Base-by-base conservation (phyloP, 2,329 filamentous ascomycete genomes). In the Colletotrichum tamarilloi region DNA sequence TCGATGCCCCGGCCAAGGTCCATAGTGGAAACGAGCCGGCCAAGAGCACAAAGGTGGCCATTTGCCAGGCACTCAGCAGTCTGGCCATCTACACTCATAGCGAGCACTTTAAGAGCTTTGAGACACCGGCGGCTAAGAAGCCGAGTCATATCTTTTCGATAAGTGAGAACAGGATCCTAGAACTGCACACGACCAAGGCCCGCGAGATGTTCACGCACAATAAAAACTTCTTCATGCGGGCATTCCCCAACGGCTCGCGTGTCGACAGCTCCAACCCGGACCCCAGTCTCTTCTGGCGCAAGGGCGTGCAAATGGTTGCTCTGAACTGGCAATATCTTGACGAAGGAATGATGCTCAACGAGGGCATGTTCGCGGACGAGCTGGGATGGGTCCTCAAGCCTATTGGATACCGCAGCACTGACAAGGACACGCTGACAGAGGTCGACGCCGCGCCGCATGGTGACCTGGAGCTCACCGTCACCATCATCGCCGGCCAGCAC, bases 311-410 rank as follows among this genome's bases (percentile, higher is more conserved):
- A 82, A 98, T 99, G 96, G 95, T 95, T 5, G 96, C 97, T 22
- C 89, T 98, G 82, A 99, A 99, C 81, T 98, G 97, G 96, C 97
- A 99, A 83, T 96, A 93, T 3, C 93, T 95, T 77, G 96, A 98
- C 80, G 91, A 97, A 69, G 94, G 94, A 56, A 97, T 98, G 90
- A 97, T 98, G 87, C 90, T 99, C 80, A 98, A 98, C 80, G 93
- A 97, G 78, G 97, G 94, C 80, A 98, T 99, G 97, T 99, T 98
- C 81, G 94, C 95, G 46, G 94, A 91, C 11, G 93, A 94, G 63
- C 85, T 90, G 55, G 95, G 96, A 53, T 98, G 94, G 94, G 91
- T 95, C 2, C 87, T 97, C 74, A 98, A 98, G 82, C 95, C 95
- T 0, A 81, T 87, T 38, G 92, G 92, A 19, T 97, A 95, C 81